These are phyloP conservation scores for Hyaloscypha variabilis DNA, from an alignment of 495 filamentous ascomycete species.

Conservation along the genomic window DNA sequence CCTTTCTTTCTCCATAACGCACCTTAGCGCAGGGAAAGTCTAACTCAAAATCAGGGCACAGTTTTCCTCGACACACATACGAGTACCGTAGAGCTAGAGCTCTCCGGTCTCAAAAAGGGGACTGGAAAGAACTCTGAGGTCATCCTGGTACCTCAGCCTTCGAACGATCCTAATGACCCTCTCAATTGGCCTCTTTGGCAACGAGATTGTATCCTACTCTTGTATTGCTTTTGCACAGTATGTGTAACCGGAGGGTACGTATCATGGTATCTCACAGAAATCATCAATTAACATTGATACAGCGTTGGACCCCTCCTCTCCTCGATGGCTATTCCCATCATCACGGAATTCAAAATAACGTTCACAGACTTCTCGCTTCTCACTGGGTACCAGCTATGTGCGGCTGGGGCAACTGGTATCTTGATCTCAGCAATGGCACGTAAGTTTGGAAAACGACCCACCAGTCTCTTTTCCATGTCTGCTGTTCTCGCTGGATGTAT, in stretches of 20 bases:
- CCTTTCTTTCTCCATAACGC: no score
- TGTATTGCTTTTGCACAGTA: constrained; percentile 59
- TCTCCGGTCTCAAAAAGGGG: not conserved
- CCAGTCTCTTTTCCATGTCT: constrained; percentile 34
- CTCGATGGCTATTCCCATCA: not conserved
- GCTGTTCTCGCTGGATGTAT: constrained; percentile 31
- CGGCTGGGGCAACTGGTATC: constrained; percentile 5
- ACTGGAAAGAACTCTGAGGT: constrained; percentile 36
- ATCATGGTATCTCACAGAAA: not conserved
- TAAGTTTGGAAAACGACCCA: constrained; percentile 39
- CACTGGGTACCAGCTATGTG: constrained; percentile 19
- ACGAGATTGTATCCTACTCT: constrained; percentile 74
- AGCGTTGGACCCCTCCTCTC: not conserved
- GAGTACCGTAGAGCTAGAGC: no score
- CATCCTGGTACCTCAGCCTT: constrained; percentile 71
- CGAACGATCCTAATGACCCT: constrained; percentile 67
- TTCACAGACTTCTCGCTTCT: constrained; percentile 16
- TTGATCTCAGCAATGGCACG: constrained; percentile 36
- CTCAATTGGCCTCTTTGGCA: constrained; percentile 87
- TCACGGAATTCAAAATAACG: constrained; percentile 33
- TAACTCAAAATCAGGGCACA: no score
- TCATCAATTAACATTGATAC: not conserved
- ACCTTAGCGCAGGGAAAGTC: no score
- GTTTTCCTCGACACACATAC: no score
- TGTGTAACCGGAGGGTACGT: not conserved